A percentile compares a stretch with the other conserved stretches of the same genome.
Conservation (phyloP, 768 basidiomycete genomes). For the Pulveroboletus sp. region DNA sequence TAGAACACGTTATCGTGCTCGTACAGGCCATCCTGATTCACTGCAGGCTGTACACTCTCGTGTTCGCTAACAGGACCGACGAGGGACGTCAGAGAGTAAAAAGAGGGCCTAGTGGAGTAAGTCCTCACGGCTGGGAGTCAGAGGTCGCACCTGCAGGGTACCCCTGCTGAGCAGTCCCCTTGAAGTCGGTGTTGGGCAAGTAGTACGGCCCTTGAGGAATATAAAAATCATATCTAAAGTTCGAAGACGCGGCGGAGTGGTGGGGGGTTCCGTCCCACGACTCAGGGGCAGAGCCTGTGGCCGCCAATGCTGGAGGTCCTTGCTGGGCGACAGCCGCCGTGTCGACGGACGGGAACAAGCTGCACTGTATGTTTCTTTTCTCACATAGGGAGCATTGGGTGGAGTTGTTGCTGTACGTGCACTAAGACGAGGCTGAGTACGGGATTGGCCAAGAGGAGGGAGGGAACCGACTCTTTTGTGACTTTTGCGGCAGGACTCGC, state of each 20-base stretch:
- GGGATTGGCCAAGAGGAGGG: not conserved
- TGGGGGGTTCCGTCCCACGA: constrained; percentile 7
- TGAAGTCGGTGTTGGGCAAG: not conserved
- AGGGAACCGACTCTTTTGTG: constrained; percentile 21
- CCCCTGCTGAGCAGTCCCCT: not conserved
- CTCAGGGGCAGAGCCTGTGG: not conserved
- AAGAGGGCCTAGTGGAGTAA: not conserved
- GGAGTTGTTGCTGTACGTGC: constrained; percentile 14
- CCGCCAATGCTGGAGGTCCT: not conserved
- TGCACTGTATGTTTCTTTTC: constrained; percentile 8
- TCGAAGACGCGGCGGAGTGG: not conserved
- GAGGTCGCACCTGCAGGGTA: constrained; percentile 4
- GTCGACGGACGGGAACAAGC: constrained; percentile 11
- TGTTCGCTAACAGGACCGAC: constrained; percentile 6
- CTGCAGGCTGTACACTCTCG: constrained; percentile 8
- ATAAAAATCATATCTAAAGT: not conserved
- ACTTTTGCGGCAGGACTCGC: constrained; percentile 20
- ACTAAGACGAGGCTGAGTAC: constrained; percentile 11
- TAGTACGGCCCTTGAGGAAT: not conserved
- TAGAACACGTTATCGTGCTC: constrained; percentile 9
- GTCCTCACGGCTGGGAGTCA: constrained; percentile 8
- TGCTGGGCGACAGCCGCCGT: constrained; percentile 3
- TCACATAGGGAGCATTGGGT: constrained; percentile 16
- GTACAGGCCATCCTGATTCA: constrained; percentile 6
- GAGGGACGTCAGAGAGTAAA: constrained; percentile 2